A percentile compares a stretch with the other conserved stretches of the same genome.
Evolutionary conservation across 208 protist species (phyloP).

Genomic region (Novymonas esmeraldas): DNA sequence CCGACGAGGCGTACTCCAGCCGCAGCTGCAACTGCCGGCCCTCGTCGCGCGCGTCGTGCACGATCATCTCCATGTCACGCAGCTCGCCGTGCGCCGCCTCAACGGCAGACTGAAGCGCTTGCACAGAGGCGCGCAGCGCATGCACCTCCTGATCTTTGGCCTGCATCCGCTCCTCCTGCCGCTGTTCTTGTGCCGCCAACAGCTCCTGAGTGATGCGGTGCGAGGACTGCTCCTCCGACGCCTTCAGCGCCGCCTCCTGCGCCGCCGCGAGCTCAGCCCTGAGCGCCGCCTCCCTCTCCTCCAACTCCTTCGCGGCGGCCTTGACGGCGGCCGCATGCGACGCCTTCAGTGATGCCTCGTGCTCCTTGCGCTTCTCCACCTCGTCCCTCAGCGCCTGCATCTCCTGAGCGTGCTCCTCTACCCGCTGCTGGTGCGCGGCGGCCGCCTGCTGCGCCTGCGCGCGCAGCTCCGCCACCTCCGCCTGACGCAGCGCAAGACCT

Average conservation of each 20-base stretch:
- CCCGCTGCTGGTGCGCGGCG: constrained; percentile 4
- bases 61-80: constrained; percentile 22
- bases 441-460: constrained; percentile 12
- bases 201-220: constrained; percentile 17
- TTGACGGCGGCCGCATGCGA: constrained; percentile 1
- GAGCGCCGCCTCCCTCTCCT: constrained; percentile 9
- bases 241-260: constrained; percentile 9
- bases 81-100: constrained; percentile 17
- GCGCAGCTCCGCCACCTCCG: constrained; percentile 9
- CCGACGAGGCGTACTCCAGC: constrained; percentile 23
- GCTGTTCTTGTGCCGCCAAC: constrained; percentile 11
- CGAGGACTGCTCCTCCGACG: constrained; percentile 13
- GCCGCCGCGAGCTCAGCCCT: constrained; percentile 10
- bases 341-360: constrained; percentile 6
- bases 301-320: not conserved
- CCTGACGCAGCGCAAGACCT: constrained; percentile 11
- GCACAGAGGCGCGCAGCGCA: constrained; percentile 7
- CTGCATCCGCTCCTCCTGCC: constrained; percentile 15
- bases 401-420: constrained; percentile 13
- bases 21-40: constrained; percentile 27
- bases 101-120: constrained; percentile 7
- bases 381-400: constrained; percentile 3
- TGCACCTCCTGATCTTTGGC: constrained; percentile 20
- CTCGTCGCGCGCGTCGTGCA: constrained; percentile 15
- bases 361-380: constrained; percentile 10